Base-by-base conservation (phyloP, 2,329 filamentous ascomycete genomes). In the Arthrinium phaeospermum region DNA sequence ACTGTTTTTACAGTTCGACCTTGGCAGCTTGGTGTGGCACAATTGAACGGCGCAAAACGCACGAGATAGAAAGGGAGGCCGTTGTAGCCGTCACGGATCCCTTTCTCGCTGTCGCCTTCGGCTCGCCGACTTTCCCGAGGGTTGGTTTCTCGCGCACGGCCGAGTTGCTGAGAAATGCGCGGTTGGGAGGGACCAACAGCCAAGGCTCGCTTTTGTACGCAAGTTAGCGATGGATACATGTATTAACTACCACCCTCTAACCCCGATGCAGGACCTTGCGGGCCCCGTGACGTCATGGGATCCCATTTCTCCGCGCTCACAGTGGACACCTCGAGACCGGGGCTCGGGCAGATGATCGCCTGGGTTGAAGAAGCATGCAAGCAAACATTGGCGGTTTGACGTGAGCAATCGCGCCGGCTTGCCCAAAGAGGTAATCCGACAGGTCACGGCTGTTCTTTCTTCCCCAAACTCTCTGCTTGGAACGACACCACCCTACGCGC, bases 1-100 rank as follows among this genome's bases (percentile, higher is more conserved):
- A 27, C 51, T 41, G 24, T 16, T 61, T 61, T 61, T 61, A 61
- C 53, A 61, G 53, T 61, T 61, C 30, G 53, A 22, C 53, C 30
- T 37, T 22, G 8, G 19, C 3, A 22, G 27, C 4, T 30, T 30
- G 27, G 27, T 30, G 27, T 16, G 30, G 53, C 22, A 37, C 16
- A n/a, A 16, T 22, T 57, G 27, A 57, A 10, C 6, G 53, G 53
- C 30, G 53, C 30, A 37, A 49, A n/a, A 49, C 22, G 46, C 7
- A 30, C 16, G 7, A 12, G 30, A 16, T 22, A 22, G 53, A 61
- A 24, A 30, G n/a, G n/a, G 8, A 34, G 12, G 27, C 30, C 30
- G 53, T 22, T 4, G 53, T n/a, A 19, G 16, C 16, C 53, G 53
- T 57, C 16, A 16, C 16, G 16, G 19, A 16, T 22, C 8, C 37